Base-by-base conservation (phyloP, 177 flowering plant species). In the Telopea speciosissima region DNA sequence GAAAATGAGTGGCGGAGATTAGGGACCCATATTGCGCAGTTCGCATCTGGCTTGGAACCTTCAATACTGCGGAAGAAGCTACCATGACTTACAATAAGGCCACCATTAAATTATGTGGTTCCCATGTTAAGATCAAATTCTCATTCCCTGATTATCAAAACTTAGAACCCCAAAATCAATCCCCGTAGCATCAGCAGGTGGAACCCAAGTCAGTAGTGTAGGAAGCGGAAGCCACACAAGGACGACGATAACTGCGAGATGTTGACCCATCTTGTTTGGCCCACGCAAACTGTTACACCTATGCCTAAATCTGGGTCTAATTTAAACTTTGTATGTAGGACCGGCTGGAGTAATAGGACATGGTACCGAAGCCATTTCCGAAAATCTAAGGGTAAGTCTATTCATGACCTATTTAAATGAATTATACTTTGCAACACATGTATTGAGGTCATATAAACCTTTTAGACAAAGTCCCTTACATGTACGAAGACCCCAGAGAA, bases 41-140 rank as follows among this genome's bases (percentile, higher is more conserved):
- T 40, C 68, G 82, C 24, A 75, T 76, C 10, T 79, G 82, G 82
- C 79, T 79, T 5, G 82, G 82, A 24, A 80, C 82, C 4, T 80
- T 80, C n/a, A 7, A 13, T 21, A 54, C 59, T 1, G 59, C n/a
- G 21, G n/a, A 54, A 31, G 78, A 63, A 2, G 78, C 78, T 2
- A 76, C 79, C 1, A 31, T 7, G 8, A 25, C 62, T 7, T 60
- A 60, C 62, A 25, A 60, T 12, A 60, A 22, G 9, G 62, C 24
- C 1, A 25, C 62, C 25, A 60, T 60, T 12, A 6, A 22, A 3
- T 22, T 22, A 10, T 25, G 10, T 24, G 8, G 25, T 0, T n/a
- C 21, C 7, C 59, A n/a, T 21, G 59, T n/a, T 0, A 54, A 54
- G 19, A n/a, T 54, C 59, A 54, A 54, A 11, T 54, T 54, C 21